Base-by-base conservation (phyloP, 352 stramenopile species). In the Phytophthora boehmeriae region DNA sequence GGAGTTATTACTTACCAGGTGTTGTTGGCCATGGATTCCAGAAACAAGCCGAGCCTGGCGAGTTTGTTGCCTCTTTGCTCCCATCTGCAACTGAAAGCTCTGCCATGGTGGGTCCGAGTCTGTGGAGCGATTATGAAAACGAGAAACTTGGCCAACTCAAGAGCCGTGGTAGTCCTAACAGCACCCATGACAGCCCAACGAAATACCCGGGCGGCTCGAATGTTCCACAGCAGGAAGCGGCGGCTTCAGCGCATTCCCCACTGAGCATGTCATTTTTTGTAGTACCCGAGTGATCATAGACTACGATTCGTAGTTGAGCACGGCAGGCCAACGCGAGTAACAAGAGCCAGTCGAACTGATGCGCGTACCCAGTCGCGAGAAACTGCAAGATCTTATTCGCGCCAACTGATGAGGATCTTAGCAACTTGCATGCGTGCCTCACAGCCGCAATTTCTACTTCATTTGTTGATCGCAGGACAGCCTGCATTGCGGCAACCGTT, bases 1-100 rank as follows among this genome's bases (percentile, higher is more conserved):
- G 77, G 75, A 79, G 81, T 47, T 89, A 79, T 49, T 89, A 79
- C 54, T 46, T 69, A 16, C 72, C 79, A 14, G 54, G 83, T 9
- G 68, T 83, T 13, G 48, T 66, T 3, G 80, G 80, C 4, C 23
- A 51, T 1, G 82, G 80, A 14, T 84, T 90, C 41, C 30, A 72
- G 22, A 45, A 54, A 10, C 44, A 57, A 1, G 63, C 64, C 5
- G 76, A 91, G 35, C 44, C 63, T 0, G 81, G 86, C 1, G 73
- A 84, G 44, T 92, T 86, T 48, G 47, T 78, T 2, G 59, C 92
- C n/a, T 82, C 78, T 22, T 16, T 71, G 48, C 34, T 74, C 22
- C 66, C 66, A 17, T 70, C 57, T 30, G 54, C 55, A 10, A 68
- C 66, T 17, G 47, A 70, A 35, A 68, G 41, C 34, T 57, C 54